Conservation (phyloP, 768 basidiomycete species). For the Bullera alba region DNA sequence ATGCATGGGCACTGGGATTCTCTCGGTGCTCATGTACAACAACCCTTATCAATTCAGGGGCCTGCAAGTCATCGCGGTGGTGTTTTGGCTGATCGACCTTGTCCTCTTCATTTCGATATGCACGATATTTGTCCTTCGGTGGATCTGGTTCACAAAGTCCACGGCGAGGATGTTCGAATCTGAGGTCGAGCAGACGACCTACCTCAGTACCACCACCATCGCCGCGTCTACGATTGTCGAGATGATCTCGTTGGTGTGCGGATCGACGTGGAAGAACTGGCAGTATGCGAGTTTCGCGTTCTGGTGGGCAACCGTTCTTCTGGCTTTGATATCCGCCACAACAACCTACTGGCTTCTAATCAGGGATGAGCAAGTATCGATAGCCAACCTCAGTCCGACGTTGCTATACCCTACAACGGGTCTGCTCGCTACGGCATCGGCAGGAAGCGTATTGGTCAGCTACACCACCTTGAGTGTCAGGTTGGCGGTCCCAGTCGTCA, state of each 20-base stretch:
- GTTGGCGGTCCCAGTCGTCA: constrained; percentile 8
- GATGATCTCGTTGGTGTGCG: constrained; percentile 8
- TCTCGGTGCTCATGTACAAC: constrained; percentile 9
- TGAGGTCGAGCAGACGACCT: constrained; percentile 19
- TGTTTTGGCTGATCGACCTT: constrained; percentile 12
- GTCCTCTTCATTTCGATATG: constrained; percentile 9
- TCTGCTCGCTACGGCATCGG: constrained; percentile 7
- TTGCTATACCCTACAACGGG: constrained; percentile 15
- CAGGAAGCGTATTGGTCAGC: constrained; percentile 12
- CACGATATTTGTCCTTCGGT: constrained; percentile 11
- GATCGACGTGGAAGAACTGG: constrained; percentile 15
- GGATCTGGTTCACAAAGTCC: constrained; percentile 10
- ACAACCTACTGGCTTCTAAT: constrained; percentile 19
- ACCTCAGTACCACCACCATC: constrained; percentile 12
- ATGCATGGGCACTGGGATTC: constrained; percentile 22
- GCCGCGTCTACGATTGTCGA: constrained; percentile 13
- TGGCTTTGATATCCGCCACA: constrained; percentile 4
- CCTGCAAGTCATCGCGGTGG: constrained; percentile 6
- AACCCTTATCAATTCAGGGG: constrained; percentile 14
- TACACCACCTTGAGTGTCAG: constrained; percentile 9
- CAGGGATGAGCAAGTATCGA: constrained; percentile 13
- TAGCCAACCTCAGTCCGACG: constrained; percentile 11
- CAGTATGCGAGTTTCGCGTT: constrained; percentile 11
- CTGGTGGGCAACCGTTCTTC: constrained; percentile 11
- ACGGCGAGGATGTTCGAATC: constrained; percentile 13